Percentiles rank a stretch among this genome's conserved stretches.
phyloP scores from a whole-genome alignment of 1,284 basidiomycete species.

The Ganoderma leucocontextum region DNA sequence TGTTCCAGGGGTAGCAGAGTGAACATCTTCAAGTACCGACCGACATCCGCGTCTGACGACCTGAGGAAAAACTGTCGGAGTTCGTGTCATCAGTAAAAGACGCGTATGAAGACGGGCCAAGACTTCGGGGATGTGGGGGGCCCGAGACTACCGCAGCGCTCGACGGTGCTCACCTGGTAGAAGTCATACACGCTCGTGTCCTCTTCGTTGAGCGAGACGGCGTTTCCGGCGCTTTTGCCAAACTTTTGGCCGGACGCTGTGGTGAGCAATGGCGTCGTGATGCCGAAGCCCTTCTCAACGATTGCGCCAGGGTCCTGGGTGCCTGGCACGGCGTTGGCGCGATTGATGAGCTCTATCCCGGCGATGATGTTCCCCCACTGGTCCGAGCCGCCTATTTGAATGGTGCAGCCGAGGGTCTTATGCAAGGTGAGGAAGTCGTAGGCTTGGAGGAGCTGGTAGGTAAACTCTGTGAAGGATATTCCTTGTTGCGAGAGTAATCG shows the following conservation, averaged over 20 bases:
- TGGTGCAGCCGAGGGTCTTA: slow-evolving; percentile 71
- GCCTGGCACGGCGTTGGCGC: slow-evolving; percentile 44
- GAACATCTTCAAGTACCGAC: slow-evolving; percentile 83
- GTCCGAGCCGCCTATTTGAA: slow-evolving; percentile 96
- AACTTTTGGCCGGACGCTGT: slow-evolving; percentile 94
- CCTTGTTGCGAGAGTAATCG: slow-evolving; percentile 82
- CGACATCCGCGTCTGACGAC: slow-evolving; percentile 85
- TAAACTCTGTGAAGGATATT: slow-evolving; percentile 97
- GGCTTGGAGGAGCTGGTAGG: slow-evolving; percentile 96
- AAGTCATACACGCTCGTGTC: slow-evolving; percentile 90
- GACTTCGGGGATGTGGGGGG: neutral
- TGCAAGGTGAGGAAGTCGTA: slow-evolving; percentile 92
- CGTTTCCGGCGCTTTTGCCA: slow-evolving; percentile 97
- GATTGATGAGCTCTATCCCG: slow-evolving; percentile 88
- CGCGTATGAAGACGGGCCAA: neutral
- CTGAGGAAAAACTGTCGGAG: slow-evolving; percentile 85
- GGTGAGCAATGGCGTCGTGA: slow-evolving; percentile 95
- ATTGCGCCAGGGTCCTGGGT: slow-evolving; percentile 25
- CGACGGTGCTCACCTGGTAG: slow-evolving; percentile 74
- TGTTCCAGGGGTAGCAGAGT: slow-evolving; percentile 76
- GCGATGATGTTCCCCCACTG: slow-evolving; percentile 99
- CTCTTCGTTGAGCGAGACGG: slow-evolving; percentile 85
- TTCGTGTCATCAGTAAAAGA: neutral
- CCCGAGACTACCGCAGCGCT: neutral
- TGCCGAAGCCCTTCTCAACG: slow-evolving; percentile 73